Percentiles rank a stretch among this genome's conserved stretches.
Evolutionary conservation across 31 red algal genomes (phyloP).

Genomic region (Odonthalia washingtoniensis): DNA sequence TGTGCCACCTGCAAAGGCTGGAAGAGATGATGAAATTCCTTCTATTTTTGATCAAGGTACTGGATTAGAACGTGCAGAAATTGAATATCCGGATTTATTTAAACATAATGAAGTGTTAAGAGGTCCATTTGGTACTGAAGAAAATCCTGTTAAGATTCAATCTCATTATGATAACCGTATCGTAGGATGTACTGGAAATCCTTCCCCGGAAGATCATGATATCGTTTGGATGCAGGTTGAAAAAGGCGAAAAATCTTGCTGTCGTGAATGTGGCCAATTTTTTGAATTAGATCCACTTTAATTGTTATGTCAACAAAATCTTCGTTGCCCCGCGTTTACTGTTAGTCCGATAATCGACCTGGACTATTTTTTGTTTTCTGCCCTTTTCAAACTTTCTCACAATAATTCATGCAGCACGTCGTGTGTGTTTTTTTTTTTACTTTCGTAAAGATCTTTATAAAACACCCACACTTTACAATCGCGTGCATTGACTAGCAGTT

Average conservation of each 20-base stretch:
- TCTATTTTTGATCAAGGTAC: constrained; percentile 74
- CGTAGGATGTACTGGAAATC: constrained; percentile 93
- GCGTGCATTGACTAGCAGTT: too few species aligned
- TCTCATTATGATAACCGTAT: constrained; percentile 85
- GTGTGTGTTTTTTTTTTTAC: too few species aligned
- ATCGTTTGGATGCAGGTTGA: constrained; percentile 86
- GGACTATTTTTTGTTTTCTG: too few species aligned
- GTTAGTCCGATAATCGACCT: too few species aligned
- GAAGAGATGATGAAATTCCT: constrained; percentile 59
- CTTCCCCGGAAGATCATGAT: constrained; percentile 92
- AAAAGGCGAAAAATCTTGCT: constrained; percentile 63
- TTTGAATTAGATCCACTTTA: constrained; percentile 87
- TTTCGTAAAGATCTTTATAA: too few species aligned
- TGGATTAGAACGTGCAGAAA: constrained; percentile 81
- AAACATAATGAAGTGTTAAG: constrained; percentile 90
- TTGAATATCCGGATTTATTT: constrained; percentile 91
- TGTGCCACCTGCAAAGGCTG: constrained; percentile 58
- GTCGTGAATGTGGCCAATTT: constrained; percentile 87
- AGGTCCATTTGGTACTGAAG: constrained; percentile 87
- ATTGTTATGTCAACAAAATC: neutral
- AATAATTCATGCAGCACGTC: too few species aligned
- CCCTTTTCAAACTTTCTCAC: too few species aligned
- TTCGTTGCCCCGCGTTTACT: constrained; percentile 31
- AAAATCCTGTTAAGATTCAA: constrained; percentile 86
- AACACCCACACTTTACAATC: too few species aligned